Base-by-base conservation (phyloP, 2,329 filamentous ascomycete species). In the Pseudocercospora musae region DNA sequence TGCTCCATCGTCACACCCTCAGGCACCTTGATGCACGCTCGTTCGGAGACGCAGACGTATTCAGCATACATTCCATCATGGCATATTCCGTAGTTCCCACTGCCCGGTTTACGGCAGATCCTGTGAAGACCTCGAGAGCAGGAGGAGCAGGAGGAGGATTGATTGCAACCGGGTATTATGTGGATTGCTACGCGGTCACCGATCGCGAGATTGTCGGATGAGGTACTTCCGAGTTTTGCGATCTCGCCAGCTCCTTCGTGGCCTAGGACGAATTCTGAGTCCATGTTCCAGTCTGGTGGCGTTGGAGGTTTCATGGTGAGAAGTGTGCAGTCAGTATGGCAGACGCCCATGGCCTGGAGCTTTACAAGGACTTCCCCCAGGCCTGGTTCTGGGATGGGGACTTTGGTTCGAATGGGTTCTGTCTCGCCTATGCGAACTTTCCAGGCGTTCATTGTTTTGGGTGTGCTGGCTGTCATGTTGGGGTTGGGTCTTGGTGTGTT, bases 61-160 rank as follows among this genome's bases (percentile, higher is more conserved):
- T 78, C 77, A 2, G 78, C 76, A 44, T 77, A 79, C 33, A 80
- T 78, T 0, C 79, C 79, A 52, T 80, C 76, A 50, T 79, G 77
- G 0, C 79, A 78, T n/a, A 80, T 79, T 0, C 79, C 79, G 1
- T 78, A 78, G 59, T 79, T 78, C 31, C 77, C 75, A 0, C 77
- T 73, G 8, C 58, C 63, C 2, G 56, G 15, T 5, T 27, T 44
- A 55, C 76, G 70, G 44, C 77, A 78, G 0, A 78, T 68, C 60
- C 79, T 77, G 4, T 72, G 60, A 1, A 80, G 63, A 29, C 78
- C 77, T 0, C 75, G 72, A 2, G 75, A 76, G 40, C 78, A 81
- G 54, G 79, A 76, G 0, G 71, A 46, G 62, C 77, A 79, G n/a
- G 20, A n/a, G 8, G 4, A 3, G 3, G 4, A 7, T n/a, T 70